Base-by-base conservation (phyloP, 75 land plant species). In the Isoetes taiwanensis region DNA sequence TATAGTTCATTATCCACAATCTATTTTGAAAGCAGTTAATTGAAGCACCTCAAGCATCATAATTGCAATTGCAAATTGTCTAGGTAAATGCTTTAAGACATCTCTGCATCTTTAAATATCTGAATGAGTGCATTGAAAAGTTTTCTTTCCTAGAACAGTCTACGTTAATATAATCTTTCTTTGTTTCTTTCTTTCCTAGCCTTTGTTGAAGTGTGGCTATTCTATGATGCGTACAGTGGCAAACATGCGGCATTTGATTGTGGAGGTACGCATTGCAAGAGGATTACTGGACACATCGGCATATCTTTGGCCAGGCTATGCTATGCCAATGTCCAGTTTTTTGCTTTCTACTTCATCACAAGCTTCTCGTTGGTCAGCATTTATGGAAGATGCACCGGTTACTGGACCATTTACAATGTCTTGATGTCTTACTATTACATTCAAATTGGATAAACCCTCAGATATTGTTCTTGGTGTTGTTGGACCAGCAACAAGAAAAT, bases 231-330 rank as follows among this genome's bases (percentile, higher is more conserved):
- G n/a, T 67, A 67, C 94, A 91, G 97, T 75, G 68, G 95, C 83
- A 57, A 79, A 83, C 48, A 52, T 91, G 85, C 60, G 76, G 25
- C 95, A 91, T 50, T 48, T 91, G 58, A 91, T 91, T 41, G 97
- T 91, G 52, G 97, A 91, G 63, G 74, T 90, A 25, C 86, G 97
- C 61, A 87, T 91, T 61, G 75, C 97, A 3, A 69, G 97, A 63
- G 76, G 82, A 54, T 59, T 91, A 28, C 34, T 87, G 58, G 97
- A 87, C 32, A 78, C 79, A 39, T 83, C 94, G 21, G 94, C 94
- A 32, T 91, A 91, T 63, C 75, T 61, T 56, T 86, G 94, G 97
- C 95, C 84, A 26, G 88, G 82, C 20, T 80, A 76, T 68, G 65
- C 67, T 25, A 76, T 59, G 61, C 85, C 76, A 32, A 42, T 74